These are phyloP conservation scores for Candida dubliniensis DNA, from an alignment of 1,139 yeast species.

Conservation along the genomic window DNA sequence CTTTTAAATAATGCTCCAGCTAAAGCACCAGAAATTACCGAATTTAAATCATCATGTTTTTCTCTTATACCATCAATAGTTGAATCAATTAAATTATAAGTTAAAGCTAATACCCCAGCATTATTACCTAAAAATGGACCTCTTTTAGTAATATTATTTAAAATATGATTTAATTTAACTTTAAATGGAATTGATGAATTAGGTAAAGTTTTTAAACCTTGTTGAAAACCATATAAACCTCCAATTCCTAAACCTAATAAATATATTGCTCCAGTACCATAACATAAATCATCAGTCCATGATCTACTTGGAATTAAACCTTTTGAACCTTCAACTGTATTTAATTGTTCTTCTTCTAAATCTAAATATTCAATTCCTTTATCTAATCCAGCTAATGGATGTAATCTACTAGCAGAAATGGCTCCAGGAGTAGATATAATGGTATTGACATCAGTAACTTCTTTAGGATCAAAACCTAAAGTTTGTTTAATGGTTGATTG, in stretches of 20 bases:
- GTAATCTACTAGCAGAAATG: slow-evolving; percentile 53
- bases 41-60: slow-evolving; percentile 81
- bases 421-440: slow-evolving; percentile 61
- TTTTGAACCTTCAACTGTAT: slow-evolving; percentile 78
- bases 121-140: slow-evolving; percentile 95
- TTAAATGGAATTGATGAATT: slow-evolving; percentile 70
- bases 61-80: slow-evolving; percentile 79
- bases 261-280: slow-evolving; percentile 96
- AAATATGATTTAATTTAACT: slow-evolving; percentile 80
- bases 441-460: slow-evolving; percentile 63
- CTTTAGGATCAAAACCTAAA: slow-evolving; percentile 68
- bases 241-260: slow-evolving; percentile 77
- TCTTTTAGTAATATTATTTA: slow-evolving; percentile 89
- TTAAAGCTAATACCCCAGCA: slow-evolving; percentile 90
- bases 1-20: slow-evolving; percentile 92
- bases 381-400: slow-evolving; percentile 92
- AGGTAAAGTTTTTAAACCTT: slow-evolving; percentile 79
- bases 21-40: slow-evolving; percentile 85
- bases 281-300: slow-evolving; percentile 96
- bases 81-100: slow-evolving; percentile 83
- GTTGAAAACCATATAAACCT: slow-evolving; percentile 84
- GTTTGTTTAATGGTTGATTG: slow-evolving; percentile 33
- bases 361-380: slow-evolving; percentile 88
- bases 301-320: slow-evolving; percentile 93
- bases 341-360: slow-evolving; percentile 75